Evolutionary conservation across 345 rosid genomes (phyloP).

Genomic region (Eucalyptus pumila): DNA sequence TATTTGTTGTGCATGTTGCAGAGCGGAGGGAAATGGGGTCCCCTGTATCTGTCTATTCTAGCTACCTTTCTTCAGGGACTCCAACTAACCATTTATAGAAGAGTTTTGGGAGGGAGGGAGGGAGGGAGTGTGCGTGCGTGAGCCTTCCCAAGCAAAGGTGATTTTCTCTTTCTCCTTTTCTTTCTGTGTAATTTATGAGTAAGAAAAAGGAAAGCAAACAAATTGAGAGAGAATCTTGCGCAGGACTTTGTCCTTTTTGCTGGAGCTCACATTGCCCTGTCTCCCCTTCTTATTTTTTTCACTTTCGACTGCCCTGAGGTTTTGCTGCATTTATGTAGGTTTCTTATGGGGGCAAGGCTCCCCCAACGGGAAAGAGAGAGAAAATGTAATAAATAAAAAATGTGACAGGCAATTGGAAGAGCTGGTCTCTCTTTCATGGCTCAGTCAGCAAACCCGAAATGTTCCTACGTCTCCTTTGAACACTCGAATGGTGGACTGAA

Average conservation of each 20-base stretch:
- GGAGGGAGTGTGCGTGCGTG: neutral
- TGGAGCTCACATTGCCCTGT: neutral
- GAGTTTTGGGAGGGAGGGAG: neutral
- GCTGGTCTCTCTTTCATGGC: neutral
- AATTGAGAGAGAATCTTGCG: neutral
- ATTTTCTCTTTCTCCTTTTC: neutral
- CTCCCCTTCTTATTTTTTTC: neutral
- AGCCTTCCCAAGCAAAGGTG: neutral
- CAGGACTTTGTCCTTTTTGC: neutral
- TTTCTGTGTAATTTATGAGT: neutral
- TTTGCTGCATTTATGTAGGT: neutral
- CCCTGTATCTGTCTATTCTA: neutral
- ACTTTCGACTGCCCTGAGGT: neutral
- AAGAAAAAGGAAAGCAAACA: neutral
- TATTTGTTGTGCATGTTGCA: neutral
- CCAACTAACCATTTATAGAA: constrained; percentile 6
- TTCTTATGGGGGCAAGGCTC: neutral
- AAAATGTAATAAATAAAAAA: neutral
- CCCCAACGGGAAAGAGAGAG: neutral
- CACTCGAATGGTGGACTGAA: neutral
- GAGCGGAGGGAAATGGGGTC: neutral
- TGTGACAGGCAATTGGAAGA: neutral
- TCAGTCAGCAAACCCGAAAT: neutral
- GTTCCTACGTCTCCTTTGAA: neutral
- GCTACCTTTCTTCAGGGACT: constrained; percentile 13